Evolutionary conservation across 2,329 filamentous ascomycete genomes (phyloP), one percentile per base, ranked within the genome.

Genomic region (Arthroderma sp.): DNA sequence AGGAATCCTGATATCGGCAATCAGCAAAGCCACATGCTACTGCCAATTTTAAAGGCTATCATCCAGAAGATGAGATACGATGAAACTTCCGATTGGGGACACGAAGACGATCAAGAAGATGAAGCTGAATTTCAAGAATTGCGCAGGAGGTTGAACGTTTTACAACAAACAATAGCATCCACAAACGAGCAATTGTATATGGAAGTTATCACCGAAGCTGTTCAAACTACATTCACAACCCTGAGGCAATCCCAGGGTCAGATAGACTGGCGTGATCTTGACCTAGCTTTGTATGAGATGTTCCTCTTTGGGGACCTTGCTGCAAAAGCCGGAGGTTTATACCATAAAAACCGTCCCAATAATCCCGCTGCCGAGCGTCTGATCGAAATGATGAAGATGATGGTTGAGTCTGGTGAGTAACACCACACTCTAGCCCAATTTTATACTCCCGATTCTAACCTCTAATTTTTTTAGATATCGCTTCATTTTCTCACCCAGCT

Each of bases 91-190:
- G 82, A 77, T 15, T 96, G 89, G 89, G 89, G 88, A 33, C 81
- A 88, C 47, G 88, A 95, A 59, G 87, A 94, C 55, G 88, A 94
- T 55, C 83, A 94, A 62, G 94, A 87, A 1, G 91, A 96, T 56
- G 91, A 98, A 66, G 91, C 89, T 28, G 91, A 98, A 61, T 98
- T 98, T 55, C 85, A 94, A 58, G 91, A 98, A 54, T 73, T 98
- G 44, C 80, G 93, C 48, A 93, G 94, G 62, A 78, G 86, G 54
- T 71, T 98, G 40, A 86, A 94, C 62, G 82, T 87, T 36, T 70
- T 98, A 36, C 91, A 98, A 62, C 93, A 95, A 68, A 87, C 84
- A 36, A 82, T 96, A 42, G 88, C 91, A 10, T 82, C 83, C 6
- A 85, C 94, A 42, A 86, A 96, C 58, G 86, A 96, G 63, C 69